Evolutionary conservation across 177 flowering plant genomes (phyloP).

Genomic region (Tripterygium wilfordii): DNA sequence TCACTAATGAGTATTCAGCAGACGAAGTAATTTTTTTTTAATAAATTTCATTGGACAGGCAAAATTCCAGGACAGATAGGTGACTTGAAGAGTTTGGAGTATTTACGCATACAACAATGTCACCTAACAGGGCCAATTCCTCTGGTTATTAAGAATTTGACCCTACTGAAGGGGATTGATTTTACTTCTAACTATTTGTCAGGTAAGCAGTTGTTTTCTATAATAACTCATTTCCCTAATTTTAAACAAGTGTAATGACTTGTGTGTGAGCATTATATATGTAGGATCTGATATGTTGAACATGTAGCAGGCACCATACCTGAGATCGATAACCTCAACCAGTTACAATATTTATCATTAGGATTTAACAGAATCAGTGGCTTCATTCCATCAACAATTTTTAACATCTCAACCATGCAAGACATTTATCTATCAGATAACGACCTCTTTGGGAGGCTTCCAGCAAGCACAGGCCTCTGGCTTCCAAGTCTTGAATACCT

Average conservation of each 20-base stretch:
- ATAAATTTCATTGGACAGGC: too few relatives aligned
- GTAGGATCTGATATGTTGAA: background rate
- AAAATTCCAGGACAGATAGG: too few relatives aligned
- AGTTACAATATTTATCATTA: background rate
- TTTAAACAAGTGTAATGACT: too few relatives aligned
- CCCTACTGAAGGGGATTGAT: background rate
- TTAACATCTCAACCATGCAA: conserved; percentile 9
- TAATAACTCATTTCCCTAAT: too few relatives aligned
- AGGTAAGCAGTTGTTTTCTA: background rate
- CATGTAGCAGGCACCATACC: conserved; percentile 14
- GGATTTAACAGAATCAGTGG: conserved; percentile 1
- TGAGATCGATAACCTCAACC: conserved; percentile 8
- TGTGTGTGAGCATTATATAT: too few relatives aligned
- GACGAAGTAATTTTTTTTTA: too few relatives aligned
- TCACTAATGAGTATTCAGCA: too few relatives aligned
- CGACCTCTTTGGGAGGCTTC: conserved; percentile 3
- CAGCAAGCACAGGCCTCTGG: background rate
- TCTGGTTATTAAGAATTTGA: background rate
- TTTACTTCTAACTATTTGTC: background rate
- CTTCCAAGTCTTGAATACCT: conserved; percentile 8
- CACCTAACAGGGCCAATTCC: background rate
- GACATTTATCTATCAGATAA: background rate
- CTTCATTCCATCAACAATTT: conserved; percentile 5
- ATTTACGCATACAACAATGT: too few relatives aligned
- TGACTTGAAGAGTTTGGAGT: too few relatives aligned